phyloP scores from a whole-genome alignment of 768 basidiomycete genomes.

The Omphalotus guepiniiformis region DNA sequence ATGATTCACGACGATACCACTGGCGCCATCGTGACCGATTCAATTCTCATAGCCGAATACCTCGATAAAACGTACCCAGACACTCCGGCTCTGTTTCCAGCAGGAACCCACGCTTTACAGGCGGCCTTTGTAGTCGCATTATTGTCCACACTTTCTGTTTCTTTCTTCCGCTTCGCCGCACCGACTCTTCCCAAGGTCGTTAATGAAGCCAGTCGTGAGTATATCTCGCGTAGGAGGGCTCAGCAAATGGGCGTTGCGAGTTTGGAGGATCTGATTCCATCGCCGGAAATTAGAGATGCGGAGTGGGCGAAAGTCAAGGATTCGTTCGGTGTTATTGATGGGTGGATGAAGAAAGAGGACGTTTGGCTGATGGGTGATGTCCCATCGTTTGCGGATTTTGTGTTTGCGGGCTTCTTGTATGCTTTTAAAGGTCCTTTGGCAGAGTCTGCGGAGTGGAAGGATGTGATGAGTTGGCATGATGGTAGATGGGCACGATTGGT shows the following conservation, averaged over 20 bases:
- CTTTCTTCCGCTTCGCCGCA: background rate
- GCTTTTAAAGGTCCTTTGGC: conserved; percentile 11
- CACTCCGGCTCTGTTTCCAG: conserved; percentile 34
- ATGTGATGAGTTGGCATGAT: conserved; percentile 15
- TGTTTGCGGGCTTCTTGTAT: conserved; percentile 15
- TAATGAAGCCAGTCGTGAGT: background rate
- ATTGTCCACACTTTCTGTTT: background rate
- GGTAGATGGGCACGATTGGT: conserved; percentile 25
- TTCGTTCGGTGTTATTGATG: conserved; percentile 11
- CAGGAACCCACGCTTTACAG: conserved; percentile 34
- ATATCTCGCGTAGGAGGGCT: background rate
- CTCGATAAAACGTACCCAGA: conserved; percentile 47
- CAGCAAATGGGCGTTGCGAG: background rate
- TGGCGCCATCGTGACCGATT: conserved; percentile 34
- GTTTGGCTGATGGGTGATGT: conserved; percentile 19
- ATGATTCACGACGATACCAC: conserved; percentile 45
- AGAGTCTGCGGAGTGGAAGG: conserved; percentile 21
- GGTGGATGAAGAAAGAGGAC: conserved; percentile 9
- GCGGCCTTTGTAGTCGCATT: conserved; percentile 29
- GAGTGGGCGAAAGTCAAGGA: conserved; percentile 13
- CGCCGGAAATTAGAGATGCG: background rate
- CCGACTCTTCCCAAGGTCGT: background rate
- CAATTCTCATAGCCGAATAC: conserved; percentile 43
- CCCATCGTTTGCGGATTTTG: conserved; percentile 23
- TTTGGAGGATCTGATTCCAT: background rate